Conservation (phyloP, 352 stramenopile species). For the Globisporangium acanthophoron region DNA sequence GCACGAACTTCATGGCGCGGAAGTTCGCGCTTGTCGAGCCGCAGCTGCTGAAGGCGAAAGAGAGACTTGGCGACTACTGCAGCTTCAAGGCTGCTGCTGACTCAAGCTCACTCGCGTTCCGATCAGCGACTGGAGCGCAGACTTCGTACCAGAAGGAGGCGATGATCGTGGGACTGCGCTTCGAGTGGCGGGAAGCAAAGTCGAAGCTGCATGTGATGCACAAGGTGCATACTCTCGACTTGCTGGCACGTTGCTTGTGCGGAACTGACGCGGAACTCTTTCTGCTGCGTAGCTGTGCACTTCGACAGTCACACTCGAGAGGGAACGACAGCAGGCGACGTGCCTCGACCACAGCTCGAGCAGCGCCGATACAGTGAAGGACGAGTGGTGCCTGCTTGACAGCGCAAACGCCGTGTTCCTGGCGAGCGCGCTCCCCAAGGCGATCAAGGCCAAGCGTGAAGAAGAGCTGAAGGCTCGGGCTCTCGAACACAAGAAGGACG, state of each 20-base stretch:
- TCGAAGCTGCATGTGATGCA: slow-evolving; percentile 57
- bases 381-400: slow-evolving; percentile 34
- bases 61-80: slow-evolving; percentile 47
- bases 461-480: slow-evolving; percentile 30
- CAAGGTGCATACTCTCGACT: slow-evolving; percentile 31
- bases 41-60: slow-evolving; percentile 25
- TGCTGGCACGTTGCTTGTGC: no score
- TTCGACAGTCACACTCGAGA: background rate
- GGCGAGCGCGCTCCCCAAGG: slow-evolving; percentile 33
- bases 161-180: slow-evolving; percentile 45
- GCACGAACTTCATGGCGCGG: slow-evolving; percentile 37
- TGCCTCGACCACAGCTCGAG: background rate
- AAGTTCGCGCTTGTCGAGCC: slow-evolving; percentile 49
- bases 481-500: slow-evolving; percentile 26
- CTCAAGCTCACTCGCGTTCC: background rate
- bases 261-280: no score
- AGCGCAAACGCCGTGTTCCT: slow-evolving; percentile 47
- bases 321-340: background rate
- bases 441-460: slow-evolving; percentile 22
- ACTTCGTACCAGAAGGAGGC: slow-evolving; percentile 23
- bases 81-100: slow-evolving; percentile 44
- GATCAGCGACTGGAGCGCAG: no score
- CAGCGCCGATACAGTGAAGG: background rate
- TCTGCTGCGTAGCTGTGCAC: no score
- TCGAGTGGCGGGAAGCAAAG: slow-evolving; percentile 65